Evolutionary conservation across 345 rosid species (phyloP), one percentile per base, ranked within the genome.

Genomic region (Dimocarpus longan): DNA sequence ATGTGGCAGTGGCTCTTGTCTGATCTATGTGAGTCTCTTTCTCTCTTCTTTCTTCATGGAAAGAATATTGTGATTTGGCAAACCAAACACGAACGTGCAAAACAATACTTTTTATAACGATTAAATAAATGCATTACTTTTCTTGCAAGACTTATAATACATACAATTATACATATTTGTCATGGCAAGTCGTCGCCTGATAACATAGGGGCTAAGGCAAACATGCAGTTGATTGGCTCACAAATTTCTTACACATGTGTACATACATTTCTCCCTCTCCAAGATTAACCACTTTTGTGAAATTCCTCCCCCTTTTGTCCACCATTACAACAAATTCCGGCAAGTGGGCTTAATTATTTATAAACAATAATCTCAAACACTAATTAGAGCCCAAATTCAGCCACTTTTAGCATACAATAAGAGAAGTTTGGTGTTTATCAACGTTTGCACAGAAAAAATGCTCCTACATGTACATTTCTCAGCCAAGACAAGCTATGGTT

Each of bases 131-230:
- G 68, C 54, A 67, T 81, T 73, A 68, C 84, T 80, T 86, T 86
- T 83, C 86, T 86, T 83, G 76, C 83, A 81, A 82, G 86, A 59
- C 69, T 86, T 69, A 73, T 57, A 76, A 22, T 70, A 65, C 8
- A 48, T 28, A 26, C 62, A 18, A 65, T n/a, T n/a, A n/a, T 5
- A 19, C 21, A 60, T 9, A 60, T 60, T n/a, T 7, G 13, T 60
- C 16, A 6, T n/a, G 63, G 63, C 15, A 62, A 70, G 70, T 40
- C 80, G 54, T 70, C 72, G 26, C 21, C 24, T 75, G 75, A 40
- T 57, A 60, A 9, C 59, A 65, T 44, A 32, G 63, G 77, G 16
- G 69, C 59, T 15, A 63, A 63, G 63, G 24, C 9, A 57, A 57
- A 57, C 63, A n/a, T 57, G 63, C 37, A 32, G 37, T 57, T 57